These are phyloP conservation scores for Lignosus rhinocerotis DNA, from an alignment of 1,284 basidiomycete species.

Conservation along the genomic window DNA sequence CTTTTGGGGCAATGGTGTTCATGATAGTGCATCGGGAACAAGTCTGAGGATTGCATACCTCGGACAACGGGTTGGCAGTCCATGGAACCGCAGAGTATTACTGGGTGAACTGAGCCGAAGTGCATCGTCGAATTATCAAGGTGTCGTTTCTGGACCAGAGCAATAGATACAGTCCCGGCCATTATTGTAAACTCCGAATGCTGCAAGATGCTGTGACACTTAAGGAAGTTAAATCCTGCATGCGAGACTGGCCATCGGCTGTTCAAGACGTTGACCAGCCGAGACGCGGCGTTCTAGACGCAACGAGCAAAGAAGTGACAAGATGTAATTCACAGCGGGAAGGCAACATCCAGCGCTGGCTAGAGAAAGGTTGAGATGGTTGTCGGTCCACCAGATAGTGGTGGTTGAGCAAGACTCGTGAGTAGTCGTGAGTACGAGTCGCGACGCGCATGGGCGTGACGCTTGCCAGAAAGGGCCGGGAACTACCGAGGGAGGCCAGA, in stretches of 20 bases:
- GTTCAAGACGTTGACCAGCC: too few species aligned
- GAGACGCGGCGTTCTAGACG: too few species aligned
- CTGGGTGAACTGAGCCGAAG: conserved; percentile 1
- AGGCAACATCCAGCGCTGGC: too few species aligned
- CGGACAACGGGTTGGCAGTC: conserved; percentile 1
- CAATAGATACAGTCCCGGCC: not conserved
- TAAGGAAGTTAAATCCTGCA: not conserved
- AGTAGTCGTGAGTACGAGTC: not conserved
- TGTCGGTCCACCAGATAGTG: not conserved
- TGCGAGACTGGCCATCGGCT: not conserved
- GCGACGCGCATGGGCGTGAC: not conserved
- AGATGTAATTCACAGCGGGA: too few species aligned
- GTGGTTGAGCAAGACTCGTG: not conserved
- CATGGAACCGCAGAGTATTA: conserved; percentile 7
- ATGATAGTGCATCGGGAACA: not conserved
- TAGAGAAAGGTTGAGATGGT: not conserved
- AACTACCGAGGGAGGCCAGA: conserved; percentile 19
- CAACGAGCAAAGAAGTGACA: too few species aligned
- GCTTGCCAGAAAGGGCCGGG: conserved; percentile 10
- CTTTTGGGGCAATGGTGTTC: not conserved
- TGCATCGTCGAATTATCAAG: not conserved
- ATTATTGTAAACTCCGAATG: not conserved
- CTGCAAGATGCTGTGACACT: not conserved
- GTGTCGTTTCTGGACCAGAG: not conserved
- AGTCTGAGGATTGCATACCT: not conserved